Evolutionary conservation across 768 basidiomycete species (phyloP).

Genomic region (Pulveroboletus sp.): DNA sequence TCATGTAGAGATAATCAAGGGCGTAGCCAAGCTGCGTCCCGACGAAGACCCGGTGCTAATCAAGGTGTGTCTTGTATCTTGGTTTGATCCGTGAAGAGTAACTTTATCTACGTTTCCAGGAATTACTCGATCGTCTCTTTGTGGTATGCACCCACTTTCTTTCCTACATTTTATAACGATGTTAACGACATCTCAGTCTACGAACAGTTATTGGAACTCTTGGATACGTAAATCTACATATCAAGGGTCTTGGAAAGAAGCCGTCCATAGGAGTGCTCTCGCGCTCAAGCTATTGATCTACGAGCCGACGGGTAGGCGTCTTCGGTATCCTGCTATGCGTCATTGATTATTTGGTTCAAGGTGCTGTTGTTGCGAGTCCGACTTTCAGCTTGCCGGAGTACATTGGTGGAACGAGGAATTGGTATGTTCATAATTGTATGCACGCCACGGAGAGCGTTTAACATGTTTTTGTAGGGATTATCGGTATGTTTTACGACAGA

Average conservation of each 20-base stretch:
- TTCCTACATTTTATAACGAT: background rate
- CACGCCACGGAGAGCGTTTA: background rate
- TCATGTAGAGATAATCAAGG: conserved; percentile 38
- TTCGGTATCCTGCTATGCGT: background rate
- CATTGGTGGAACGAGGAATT: conserved; percentile 87
- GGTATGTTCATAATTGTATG: conserved; percentile 41
- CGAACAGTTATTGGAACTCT: conserved; percentile 78
- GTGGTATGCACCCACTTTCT: conserved; percentile 36
- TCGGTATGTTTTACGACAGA: conserved; percentile 35
- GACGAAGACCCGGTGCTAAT: conserved; percentile 73
- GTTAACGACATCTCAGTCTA: conserved; percentile 41
- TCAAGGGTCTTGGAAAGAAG: conserved; percentile 92
- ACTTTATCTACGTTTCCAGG: conserved; percentile 30
- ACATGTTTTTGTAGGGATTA: conserved; percentile 49
- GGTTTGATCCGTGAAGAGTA: too few relatives aligned
- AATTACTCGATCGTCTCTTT: conserved; percentile 55
- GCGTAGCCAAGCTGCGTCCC: conserved; percentile 43
- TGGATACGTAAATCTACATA: conserved; percentile 93
- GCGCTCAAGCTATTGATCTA: conserved; percentile 90
- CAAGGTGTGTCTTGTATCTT: conserved; percentile 41
- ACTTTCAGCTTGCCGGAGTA: conserved; percentile 93
- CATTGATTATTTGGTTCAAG: conserved; percentile 31
- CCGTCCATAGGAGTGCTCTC: conserved; percentile 88
- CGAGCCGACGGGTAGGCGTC: conserved; percentile 71
- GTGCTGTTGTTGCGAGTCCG: conserved; percentile 91